These are phyloP conservation scores for Zasmidium citrigriseum DNA, from an alignment of 2,329 filamentous ascomycete species.

Conservation along the genomic window DNA sequence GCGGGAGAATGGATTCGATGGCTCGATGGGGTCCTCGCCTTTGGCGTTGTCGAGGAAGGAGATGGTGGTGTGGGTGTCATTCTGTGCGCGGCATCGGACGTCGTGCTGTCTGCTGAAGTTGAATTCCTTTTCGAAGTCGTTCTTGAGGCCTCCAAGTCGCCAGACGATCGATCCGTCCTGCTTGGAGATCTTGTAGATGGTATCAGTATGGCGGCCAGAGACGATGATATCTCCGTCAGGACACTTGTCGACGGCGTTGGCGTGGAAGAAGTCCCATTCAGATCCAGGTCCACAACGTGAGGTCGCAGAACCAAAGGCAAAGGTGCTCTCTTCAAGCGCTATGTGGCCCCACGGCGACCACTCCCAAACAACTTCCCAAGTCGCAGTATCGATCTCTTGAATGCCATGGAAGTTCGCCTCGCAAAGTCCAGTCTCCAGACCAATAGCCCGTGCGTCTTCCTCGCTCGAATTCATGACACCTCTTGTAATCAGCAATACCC, in stretches of 20 bases:
- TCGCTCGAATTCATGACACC: constrained; percentile 6
- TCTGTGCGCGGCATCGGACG: constrained; percentile 4
- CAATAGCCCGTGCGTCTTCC: constrained; percentile 1
- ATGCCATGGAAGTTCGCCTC: constrained; percentile 31
- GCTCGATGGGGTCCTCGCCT: neutral
- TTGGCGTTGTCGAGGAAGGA: constrained; percentile 25
- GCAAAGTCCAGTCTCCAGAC: constrained; percentile 2
- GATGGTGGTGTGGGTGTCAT: constrained; percentile 14
- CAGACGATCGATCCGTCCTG: constrained; percentile 37
- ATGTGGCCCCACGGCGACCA: constrained; percentile 33
- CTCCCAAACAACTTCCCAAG: constrained; percentile 32
- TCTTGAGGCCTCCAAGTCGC: constrained; percentile 36
- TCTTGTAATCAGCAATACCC: constrained; percentile 8
- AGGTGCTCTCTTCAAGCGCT: constrained; percentile 13
- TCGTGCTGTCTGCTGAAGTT: constrained; percentile 32
- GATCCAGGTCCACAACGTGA: constrained; percentile 6
- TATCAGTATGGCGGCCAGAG: constrained; percentile 40
- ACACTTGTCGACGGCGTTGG: constrained; percentile 44
- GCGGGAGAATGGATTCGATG: constrained; percentile 3
- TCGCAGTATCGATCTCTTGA: constrained; percentile 35
- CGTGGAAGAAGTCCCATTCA: constrained; percentile 14
- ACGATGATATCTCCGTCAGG: constrained; percentile 40
- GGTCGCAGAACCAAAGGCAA: constrained; percentile 1
- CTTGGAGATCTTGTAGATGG: constrained; percentile 40
- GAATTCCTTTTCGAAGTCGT: constrained; percentile 5